Base-by-base conservation (phyloP, 345 rosid genomes). In the Pugionium dolabratum region DNA sequence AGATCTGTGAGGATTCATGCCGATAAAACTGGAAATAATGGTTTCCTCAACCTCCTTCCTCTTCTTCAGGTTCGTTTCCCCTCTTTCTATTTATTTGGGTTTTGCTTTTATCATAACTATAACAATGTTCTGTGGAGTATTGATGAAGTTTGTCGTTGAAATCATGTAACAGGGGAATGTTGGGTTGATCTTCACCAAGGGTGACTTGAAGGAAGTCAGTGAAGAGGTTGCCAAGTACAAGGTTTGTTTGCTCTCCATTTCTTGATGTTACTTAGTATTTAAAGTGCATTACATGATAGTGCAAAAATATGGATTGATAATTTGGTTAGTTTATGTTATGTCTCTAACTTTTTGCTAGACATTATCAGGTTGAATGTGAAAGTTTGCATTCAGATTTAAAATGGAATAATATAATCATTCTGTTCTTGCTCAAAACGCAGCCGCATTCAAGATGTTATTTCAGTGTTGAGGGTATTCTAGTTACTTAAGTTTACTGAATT, bases 181-280 rank as follows among this genome's bases (percentile, higher is more conserved):
- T 7, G 94, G 89, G 4, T 67, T 89, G 64, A 82, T 89, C 49
- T 86, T 89, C 81, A 89, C 89, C 3, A 89, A 85, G 48, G 90
- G 96, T 56, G 96, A 89, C 56, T 45, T 83, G 75, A 89, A 86
- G 63, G 92, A 89, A 75, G 90, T 86, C 44, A 79, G 88, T 3
- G 89, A 81, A 44, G 93, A 86, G 63, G 80, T 89, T 56, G 82
- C 79, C 4, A 86, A 86, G 75, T 89, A 89, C 75, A 86, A 89
- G 90, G 90, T 85, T 5, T 28, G 72, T 63, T 48, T 27, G 1
- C 2, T 52, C 30, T 5, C 11, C 5, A 18, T 26, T 2, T 4
- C n/a, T 34, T 44, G 10, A 9, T 51, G 8, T 59, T 69, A 28
- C 11, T 40, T 4, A 7, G 4, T 49, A 39, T 42, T 4, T 0